Percentiles rank a stretch among this genome's conserved stretches.
phyloP scores from a whole-genome alignment of 192 early-diverging fungal genomes.

The Chytriomyces sp. region DNA sequence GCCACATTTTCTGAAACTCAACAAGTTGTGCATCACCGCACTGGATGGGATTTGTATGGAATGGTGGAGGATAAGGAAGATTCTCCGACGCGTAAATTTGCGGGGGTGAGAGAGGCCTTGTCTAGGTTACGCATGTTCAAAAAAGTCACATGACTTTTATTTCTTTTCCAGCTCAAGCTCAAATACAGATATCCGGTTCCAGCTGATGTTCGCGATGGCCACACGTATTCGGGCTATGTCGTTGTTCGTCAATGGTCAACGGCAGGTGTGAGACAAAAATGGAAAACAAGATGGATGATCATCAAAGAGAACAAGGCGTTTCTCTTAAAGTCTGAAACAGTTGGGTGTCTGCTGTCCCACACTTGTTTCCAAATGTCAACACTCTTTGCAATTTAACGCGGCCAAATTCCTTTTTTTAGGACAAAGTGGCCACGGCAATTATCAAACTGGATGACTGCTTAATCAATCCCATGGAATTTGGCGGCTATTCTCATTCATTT shows the following conservation, averaged over 20 bases:
- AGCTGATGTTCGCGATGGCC: background rate
- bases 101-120: slow-evolving; percentile 20
- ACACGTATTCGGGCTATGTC: slow-evolving; percentile 15
- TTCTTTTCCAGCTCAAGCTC: slow-evolving; percentile 14
- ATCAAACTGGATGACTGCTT: slow-evolving; percentile 37
- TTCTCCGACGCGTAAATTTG: slow-evolving; percentile 9
- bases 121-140: background rate
- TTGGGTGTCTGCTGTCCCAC: background rate
- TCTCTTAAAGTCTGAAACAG: slow-evolving; percentile 9
- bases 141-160: background rate
- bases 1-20: too few species aligned
- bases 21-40: slow-evolving; percentile 1
- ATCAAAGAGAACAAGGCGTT: slow-evolving; percentile 33
- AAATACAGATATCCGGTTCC: slow-evolving; percentile 33
- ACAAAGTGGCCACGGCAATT: slow-evolving; percentile 24
- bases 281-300: slow-evolving; percentile 19
- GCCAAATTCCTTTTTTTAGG: slow-evolving; percentile 16
- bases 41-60: slow-evolving; percentile 31
- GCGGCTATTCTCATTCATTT: slow-evolving; percentile 13
- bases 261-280: slow-evolving; percentile 3
- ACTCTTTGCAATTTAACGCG: too few species aligned
- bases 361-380: background rate
- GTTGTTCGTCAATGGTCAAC: slow-evolving; percentile 16
- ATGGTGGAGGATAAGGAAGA: slow-evolving; percentile 28
- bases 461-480: slow-evolving; percentile 30